Percentiles rank a stretch among this genome's conserved stretches.
Evolutionary conservation across 306 rosid genomes (phyloP).

Genomic region (Trifolium fragiferum): DNA sequence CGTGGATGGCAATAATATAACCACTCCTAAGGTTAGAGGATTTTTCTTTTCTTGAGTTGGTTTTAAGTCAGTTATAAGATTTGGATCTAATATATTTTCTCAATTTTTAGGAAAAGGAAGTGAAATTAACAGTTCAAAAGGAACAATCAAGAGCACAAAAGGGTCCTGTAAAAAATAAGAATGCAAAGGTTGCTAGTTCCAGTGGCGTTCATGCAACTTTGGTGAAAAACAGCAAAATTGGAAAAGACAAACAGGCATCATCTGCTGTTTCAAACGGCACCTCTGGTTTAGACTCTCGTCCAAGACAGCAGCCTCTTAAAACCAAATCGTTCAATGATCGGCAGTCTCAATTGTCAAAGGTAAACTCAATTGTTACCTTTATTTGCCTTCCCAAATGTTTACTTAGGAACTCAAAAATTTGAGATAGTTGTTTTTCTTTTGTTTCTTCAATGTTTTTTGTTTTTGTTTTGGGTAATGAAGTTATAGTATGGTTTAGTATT

Average conservation of each 20-base stretch:
- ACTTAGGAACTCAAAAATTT: slow-evolving; percentile 27
- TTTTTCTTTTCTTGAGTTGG: slow-evolving; percentile 32
- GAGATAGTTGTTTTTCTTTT: slow-evolving; percentile 11
- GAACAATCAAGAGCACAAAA: slow-evolving; percentile 58
- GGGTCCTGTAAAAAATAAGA: slow-evolving; percentile 66
- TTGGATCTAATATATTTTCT: slow-evolving; percentile 38
- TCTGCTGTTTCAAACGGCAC: slow-evolving; percentile 71
- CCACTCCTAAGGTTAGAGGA: slow-evolving; percentile 54
- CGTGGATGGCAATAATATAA: slow-evolving; percentile 48
- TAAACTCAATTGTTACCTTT: slow-evolving; percentile 37
- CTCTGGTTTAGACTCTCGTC: slow-evolving; percentile 48
- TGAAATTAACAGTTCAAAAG: slow-evolving; percentile 45
- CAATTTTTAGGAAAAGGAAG: slow-evolving; percentile 57
- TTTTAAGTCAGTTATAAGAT: slow-evolving; percentile 13
- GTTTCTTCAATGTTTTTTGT: slow-evolving; percentile 13
- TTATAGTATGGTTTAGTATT: slow-evolving; percentile 28
- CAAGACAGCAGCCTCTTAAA: slow-evolving; percentile 62
- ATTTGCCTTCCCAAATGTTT: slow-evolving; percentile 27
- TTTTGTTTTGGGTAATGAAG: background rate
- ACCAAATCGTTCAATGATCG: slow-evolving; percentile 55
- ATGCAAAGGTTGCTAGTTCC: slow-evolving; percentile 55
- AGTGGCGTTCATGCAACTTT: slow-evolving; percentile 47
- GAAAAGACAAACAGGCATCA: slow-evolving; percentile 56
- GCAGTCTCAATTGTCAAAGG: slow-evolving; percentile 62
- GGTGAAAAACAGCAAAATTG: slow-evolving; percentile 63